Evolutionary conservation across 2,329 filamentous ascomycete species (phyloP).

Genomic region (Botrytis tulipae): DNA sequence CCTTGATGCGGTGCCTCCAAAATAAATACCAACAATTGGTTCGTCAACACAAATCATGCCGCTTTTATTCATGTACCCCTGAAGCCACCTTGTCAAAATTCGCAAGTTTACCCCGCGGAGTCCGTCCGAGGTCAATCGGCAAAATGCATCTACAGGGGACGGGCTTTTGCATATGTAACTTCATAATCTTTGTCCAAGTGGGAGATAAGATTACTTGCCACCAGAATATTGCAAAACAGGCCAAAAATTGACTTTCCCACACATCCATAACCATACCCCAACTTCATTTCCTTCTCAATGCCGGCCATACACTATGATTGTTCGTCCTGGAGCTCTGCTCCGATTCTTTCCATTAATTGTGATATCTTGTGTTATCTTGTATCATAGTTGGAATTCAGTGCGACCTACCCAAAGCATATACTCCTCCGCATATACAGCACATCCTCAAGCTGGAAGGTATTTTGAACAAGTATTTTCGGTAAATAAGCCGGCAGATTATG

Average conservation of each 20-base stretch:
- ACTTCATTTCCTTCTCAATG: constrained; percentile 11
- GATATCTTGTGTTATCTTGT: constrained; percentile 7
- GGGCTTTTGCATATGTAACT: neutral
- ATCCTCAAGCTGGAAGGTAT: constrained; percentile 26
- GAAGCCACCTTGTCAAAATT: constrained; percentile 1
- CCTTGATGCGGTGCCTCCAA: neutral
- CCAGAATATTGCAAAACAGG: neutral
- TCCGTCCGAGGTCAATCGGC: neutral
- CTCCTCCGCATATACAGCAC: neutral
- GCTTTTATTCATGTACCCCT: constrained; percentile 7
- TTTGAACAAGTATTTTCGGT: constrained; percentile 40
- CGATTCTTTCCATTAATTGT: constrained; percentile 7
- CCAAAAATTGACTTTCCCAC: neutral
- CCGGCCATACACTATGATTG: constrained; percentile 2
- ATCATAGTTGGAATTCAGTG: constrained; percentile 6
- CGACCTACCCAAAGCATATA: neutral
- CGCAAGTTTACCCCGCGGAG: neutral
- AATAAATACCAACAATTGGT: neutral
- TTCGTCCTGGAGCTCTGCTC: constrained; percentile 10
- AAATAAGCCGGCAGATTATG: constrained; percentile 26
- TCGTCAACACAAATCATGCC: neutral
- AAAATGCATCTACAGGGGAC: constrained; percentile 8
- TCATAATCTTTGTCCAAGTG: neutral
- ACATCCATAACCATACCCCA: constrained; percentile 1
- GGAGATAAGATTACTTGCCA: neutral